Conservation (phyloP, 192 early-diverging fungal species). For the Coemansia sp. region DNA sequence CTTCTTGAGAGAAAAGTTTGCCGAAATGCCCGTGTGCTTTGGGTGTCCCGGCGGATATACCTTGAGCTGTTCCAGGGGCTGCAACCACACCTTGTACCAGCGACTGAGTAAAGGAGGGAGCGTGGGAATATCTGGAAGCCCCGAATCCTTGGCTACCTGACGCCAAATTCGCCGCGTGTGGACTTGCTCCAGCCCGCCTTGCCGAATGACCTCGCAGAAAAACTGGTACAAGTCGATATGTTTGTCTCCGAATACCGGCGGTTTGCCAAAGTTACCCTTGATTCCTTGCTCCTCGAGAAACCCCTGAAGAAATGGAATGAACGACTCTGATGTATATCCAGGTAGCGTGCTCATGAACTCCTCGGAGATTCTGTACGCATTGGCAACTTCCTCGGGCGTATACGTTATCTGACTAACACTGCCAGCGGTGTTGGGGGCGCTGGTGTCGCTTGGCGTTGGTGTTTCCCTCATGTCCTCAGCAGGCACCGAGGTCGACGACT, state of each 20-base stretch:
- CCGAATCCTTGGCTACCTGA: conserved; percentile 47
- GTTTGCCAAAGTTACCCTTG: conserved; percentile 37
- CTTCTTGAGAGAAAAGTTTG: conserved; percentile 52
- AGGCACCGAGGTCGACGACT: conserved; percentile 29
- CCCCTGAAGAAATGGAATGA: conserved; percentile 39
- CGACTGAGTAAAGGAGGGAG: conserved; percentile 52
- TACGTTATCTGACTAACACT: conserved; percentile 11
- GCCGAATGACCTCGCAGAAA: conserved; percentile 47
- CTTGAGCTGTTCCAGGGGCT: conserved; percentile 48
- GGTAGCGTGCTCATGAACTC: conserved; percentile 45
- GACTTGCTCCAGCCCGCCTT: conserved; percentile 51
- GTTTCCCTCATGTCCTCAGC: conserved; percentile 37
- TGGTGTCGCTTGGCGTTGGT: conserved; percentile 41
- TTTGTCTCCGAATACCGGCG: conserved; percentile 42
- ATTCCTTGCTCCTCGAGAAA: conserved; percentile 46
- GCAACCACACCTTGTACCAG: conserved; percentile 55
- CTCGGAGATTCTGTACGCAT: conserved; percentile 32
- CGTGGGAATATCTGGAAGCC: conserved; percentile 42
- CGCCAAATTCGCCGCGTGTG: conserved; percentile 50
- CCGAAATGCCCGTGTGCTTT: conserved; percentile 45
- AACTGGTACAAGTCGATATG: conserved; percentile 42
- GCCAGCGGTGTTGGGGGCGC: conserved; percentile 3
- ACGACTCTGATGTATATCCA: conserved; percentile 37
- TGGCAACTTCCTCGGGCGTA: conserved; percentile 41
- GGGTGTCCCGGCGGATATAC: conserved; percentile 52